phyloP scores from a whole-genome alignment of 2,329 filamentous ascomycete genomes.

The Arachnomyces sp. region DNA sequence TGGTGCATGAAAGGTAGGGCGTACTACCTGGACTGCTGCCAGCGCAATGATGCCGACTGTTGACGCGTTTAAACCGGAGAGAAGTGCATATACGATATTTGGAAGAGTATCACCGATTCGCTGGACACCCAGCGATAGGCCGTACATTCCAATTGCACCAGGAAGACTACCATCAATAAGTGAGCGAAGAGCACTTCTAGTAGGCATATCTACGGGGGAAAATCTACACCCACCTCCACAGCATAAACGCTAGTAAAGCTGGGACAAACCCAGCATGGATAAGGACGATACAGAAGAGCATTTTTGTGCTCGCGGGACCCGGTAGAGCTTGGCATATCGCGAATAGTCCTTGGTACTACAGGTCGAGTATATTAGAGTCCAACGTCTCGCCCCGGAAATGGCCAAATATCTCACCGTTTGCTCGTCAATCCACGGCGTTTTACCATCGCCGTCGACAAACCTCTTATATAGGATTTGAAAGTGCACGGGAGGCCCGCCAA shows the following conservation, averaged over 20 bases:
- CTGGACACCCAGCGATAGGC: conserved; percentile 55
- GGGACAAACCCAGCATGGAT: conserved; percentile 53
- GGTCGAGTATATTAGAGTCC: too few relatives aligned
- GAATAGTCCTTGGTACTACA: conserved; percentile 63
- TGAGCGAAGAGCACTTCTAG: neutral
- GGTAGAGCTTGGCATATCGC: conserved; percentile 59
- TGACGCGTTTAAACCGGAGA: conserved; percentile 63
- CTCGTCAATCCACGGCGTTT: conserved; percentile 58
- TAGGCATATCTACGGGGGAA: neutral
- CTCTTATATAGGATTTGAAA: conserved; percentile 58
- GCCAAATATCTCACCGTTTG: conserved; percentile 44
- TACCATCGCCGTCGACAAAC: conserved; percentile 47
- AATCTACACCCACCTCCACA: conserved; percentile 50
- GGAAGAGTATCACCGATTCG: conserved; percentile 53
- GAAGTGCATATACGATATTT: conserved; percentile 55
- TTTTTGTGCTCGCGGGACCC: conserved; percentile 62
- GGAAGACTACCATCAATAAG: conserved; percentile 44
- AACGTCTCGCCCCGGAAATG: neutral
- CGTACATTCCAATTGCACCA: conserved; percentile 62
- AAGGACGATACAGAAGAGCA: conserved; percentile 59
- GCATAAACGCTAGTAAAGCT: conserved; percentile 51
- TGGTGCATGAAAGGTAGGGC: neutral
- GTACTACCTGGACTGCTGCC: conserved; percentile 50
- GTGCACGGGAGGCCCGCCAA: conserved; percentile 61
- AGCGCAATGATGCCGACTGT: conserved; percentile 65